Conservation (phyloP, 2,329 filamentous ascomycete genomes). For the Pezicula radicicola region DNA sequence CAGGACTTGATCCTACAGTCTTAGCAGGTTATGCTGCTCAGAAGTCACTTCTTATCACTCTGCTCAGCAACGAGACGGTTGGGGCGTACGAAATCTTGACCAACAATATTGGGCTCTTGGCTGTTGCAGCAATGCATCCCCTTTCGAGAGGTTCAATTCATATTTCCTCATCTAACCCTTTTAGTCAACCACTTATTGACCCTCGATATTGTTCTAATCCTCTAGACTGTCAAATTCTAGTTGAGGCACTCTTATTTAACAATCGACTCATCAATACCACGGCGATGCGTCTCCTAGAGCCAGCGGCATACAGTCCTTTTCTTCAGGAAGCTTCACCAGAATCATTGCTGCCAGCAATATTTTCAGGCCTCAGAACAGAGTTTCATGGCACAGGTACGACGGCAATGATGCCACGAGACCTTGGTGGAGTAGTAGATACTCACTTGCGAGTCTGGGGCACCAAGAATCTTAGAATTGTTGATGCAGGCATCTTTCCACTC, state of each 20-base stretch:
- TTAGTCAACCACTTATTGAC: constrained; percentile 44
- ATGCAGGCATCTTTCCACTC: constrained; percentile 23
- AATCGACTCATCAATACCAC: constrained; percentile 18
- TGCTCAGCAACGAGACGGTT: constrained; percentile 15
- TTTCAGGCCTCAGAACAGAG: constrained; percentile 16
- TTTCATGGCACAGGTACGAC: constrained; percentile 21
- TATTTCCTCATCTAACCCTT: constrained; percentile 39
- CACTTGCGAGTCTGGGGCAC: constrained; percentile 23
- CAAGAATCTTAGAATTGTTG: constrained; percentile 20
- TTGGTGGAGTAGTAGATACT: constrained; percentile 23
- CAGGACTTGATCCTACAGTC: constrained; percentile 16
- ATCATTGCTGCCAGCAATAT: constrained; percentile 14
- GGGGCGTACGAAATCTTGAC: constrained; percentile 22
- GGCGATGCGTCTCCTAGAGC: constrained; percentile 15
- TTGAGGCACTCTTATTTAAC: constrained; percentile 21
- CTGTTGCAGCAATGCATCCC: constrained; percentile 41
- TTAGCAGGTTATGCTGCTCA: constrained; percentile 19
- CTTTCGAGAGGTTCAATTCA: constrained; percentile 57
- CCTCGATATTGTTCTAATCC: constrained; percentile 22
- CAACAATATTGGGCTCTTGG: constrained; percentile 19
- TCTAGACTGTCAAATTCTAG: constrained; percentile 18
- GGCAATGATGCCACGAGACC: constrained; percentile 18
- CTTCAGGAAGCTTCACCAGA: constrained; percentile 14
- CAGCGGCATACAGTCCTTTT: constrained; percentile 19
- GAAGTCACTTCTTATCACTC: constrained; percentile 12